Percentiles rank a stretch among this genome's conserved stretches.
These are phyloP conservation scores for Paradendryphiella salina DNA, from an alignment of 2,329 filamentous ascomycete species.

Conservation along the genomic window DNA sequence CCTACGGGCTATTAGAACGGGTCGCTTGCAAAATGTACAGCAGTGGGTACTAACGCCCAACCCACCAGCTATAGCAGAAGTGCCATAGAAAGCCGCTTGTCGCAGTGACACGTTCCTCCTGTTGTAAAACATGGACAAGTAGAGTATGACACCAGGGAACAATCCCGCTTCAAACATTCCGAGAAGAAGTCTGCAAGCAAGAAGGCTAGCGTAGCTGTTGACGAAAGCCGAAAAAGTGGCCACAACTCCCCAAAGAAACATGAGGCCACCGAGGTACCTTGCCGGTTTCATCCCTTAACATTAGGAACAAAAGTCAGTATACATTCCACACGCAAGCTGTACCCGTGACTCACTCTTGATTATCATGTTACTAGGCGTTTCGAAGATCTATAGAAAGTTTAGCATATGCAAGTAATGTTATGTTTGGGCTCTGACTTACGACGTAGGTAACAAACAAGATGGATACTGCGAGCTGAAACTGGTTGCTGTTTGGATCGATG, in stretches of 20 bases:
- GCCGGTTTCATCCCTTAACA: constrained; percentile 41
- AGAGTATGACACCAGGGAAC: constrained; percentile 34
- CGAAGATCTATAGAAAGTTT: constrained; percentile 36
- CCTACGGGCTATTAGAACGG: neutral
- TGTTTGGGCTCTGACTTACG: constrained; percentile 11
- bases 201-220: constrained; percentile 31
- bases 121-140: constrained; percentile 36
- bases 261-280: constrained; percentile 28
- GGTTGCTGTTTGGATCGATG: constrained; percentile 18
- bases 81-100: constrained; percentile 57
- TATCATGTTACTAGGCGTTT: constrained; percentile 53
- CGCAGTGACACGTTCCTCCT: constrained; percentile 55
- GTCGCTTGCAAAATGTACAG: no score
- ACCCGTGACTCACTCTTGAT: constrained; percentile 38
- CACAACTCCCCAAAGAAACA: constrained; percentile 32
- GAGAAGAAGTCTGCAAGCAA: constrained; percentile 34
- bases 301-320: neutral
- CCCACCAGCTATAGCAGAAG: constrained; percentile 58
- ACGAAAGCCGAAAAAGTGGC: constrained; percentile 31
- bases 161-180: constrained; percentile 38
- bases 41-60: constrained; percentile 47
- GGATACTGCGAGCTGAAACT: constrained; percentile 31
- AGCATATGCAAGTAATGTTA: constrained; percentile 13
- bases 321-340: neutral
- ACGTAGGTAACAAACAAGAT: constrained; percentile 33